A percentile compares a stretch with the other conserved stretches of the same genome.
Conservation (phyloP, 2,329 filamentous ascomycete genomes). For the Cladosporium austrohemisphaericum region DNA sequence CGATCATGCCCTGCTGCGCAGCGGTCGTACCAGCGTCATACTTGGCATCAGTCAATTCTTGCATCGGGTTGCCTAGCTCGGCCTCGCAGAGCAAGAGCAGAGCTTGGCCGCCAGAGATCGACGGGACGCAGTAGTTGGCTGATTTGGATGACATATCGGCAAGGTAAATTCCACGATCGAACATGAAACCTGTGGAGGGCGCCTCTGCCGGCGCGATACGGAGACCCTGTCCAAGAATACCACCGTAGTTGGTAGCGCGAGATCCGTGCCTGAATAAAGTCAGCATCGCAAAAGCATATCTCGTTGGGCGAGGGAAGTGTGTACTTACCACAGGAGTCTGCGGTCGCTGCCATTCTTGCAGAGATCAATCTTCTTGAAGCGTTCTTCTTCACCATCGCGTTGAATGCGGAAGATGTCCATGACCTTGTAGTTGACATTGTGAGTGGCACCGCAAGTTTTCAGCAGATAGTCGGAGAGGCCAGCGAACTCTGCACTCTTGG, state of each 20-base stretch:
- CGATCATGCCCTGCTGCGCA: conserved; percentile 55
- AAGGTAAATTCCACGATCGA: conserved; percentile 84
- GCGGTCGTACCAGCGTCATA: conserved; percentile 64
- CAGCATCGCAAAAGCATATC: not conserved
- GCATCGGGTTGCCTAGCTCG: conserved; percentile 72
- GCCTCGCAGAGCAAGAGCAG: conserved; percentile 81
- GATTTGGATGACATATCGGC: conserved; percentile 83
- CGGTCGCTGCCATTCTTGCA: conserved; percentile 63
- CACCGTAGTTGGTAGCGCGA: conserved; percentile 77
- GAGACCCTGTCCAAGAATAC: conserved; percentile 81
- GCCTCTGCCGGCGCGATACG: conserved; percentile 86
- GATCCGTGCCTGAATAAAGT: conserved; percentile 59
- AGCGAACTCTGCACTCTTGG: conserved; percentile 57
- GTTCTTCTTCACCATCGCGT: conserved; percentile 65
- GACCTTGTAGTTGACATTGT: conserved; percentile 58
- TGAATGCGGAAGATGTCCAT: conserved; percentile 80
- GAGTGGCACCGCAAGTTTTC: conserved; percentile 64
- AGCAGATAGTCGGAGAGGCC: conserved; percentile 65
- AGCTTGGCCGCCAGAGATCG: conserved; percentile 63
- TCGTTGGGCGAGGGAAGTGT: no score
- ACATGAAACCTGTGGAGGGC: conserved; percentile 53
- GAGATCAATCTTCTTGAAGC: conserved; percentile 59
- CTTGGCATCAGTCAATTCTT: conserved; percentile 55
- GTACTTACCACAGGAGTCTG: conserved; percentile 71
- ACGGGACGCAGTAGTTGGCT: conserved; percentile 67